A percentile compares a stretch with the other conserved stretches of the same genome.
Conservation (phyloP, 2,329 filamentous ascomycete species). For the Monilinia laxa region DNA sequence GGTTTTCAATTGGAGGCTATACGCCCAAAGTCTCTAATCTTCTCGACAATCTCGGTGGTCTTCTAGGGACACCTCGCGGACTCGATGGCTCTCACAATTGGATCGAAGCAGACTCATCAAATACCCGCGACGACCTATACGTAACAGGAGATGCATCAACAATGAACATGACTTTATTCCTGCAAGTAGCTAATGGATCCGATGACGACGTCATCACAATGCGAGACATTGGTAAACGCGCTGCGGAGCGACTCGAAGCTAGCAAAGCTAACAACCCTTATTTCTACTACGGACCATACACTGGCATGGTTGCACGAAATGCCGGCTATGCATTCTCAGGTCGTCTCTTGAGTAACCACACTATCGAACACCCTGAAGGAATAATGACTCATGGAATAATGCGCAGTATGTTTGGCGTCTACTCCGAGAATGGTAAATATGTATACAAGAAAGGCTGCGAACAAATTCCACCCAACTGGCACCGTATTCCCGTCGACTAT, state of each 20-base stretch:
- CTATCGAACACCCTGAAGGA: slow-evolving; percentile 7
- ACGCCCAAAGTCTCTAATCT: not conserved
- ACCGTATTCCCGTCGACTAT: slow-evolving; percentile 6
- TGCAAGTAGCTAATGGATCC: not conserved
- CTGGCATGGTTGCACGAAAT: slow-evolving; percentile 32
- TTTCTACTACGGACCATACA: slow-evolving; percentile 38
- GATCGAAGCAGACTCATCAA: slow-evolving; percentile 53
- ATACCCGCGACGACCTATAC: slow-evolving; percentile 50
- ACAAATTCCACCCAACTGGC: slow-evolving; percentile 2
- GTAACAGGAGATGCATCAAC: slow-evolving; percentile 5
- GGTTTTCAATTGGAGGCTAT: not conserved
- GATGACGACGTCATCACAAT: not conserved
- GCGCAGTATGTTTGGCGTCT: not conserved
- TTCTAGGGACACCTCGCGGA: slow-evolving; percentile 44
- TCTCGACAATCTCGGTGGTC: slow-evolving; percentile 31
- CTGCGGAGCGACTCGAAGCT: slow-evolving; percentile 27
- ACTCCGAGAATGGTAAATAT: slow-evolving; percentile 15
- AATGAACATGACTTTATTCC: slow-evolving; percentile 14
- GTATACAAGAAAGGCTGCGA: slow-evolving; percentile 1
- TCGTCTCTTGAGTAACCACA: not conserved
- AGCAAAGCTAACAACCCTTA: slow-evolving; percentile 38
- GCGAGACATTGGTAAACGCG: not conserved
- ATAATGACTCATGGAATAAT: not conserved
- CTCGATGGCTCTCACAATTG: slow-evolving; percentile 51
- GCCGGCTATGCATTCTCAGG: slow-evolving; percentile 28